Percentiles rank a stretch among this genome's conserved stretches.
phyloP scores from a whole-genome alignment of 805 yeast species.

The Candida wancherniae region DNA sequence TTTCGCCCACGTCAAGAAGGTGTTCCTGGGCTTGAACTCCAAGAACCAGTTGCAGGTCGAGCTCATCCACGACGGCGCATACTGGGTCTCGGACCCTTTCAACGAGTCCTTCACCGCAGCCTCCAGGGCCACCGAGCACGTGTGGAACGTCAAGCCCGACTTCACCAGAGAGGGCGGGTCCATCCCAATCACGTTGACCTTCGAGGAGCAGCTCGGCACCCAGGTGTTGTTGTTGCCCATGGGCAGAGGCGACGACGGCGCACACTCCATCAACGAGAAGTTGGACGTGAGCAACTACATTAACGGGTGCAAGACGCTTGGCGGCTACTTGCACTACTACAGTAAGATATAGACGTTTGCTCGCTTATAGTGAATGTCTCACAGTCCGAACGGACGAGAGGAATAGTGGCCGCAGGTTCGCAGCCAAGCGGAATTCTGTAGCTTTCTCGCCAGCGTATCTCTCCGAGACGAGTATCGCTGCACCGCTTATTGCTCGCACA shows the following conservation, averaged over 20 bases:
- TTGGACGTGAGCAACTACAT: constrained; percentile 83
- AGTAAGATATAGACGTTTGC: constrained; percentile 26
- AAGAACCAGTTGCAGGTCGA: constrained; percentile 71
- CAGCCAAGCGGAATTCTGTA: too few relatives aligned
- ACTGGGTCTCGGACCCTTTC: constrained; percentile 94
- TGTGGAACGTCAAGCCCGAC: constrained; percentile 94
- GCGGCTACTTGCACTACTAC: constrained; percentile 89
- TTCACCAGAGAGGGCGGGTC: constrained; percentile 99
- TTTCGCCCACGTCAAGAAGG: constrained; percentile 59
- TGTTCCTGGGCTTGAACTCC: constrained; percentile 64
- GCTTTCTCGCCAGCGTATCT: too few relatives aligned
- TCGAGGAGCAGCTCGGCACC: constrained; percentile 81
- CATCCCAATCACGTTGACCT: constrained; percentile 92
- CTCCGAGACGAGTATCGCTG: too few relatives aligned
- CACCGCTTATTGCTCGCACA: too few relatives aligned
- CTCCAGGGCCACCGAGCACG: constrained; percentile 85
- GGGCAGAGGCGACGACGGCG: constrained; percentile 99
- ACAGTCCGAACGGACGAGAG: too few relatives aligned
- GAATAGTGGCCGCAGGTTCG: too few relatives aligned
- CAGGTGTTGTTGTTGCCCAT: constrained; percentile 88
- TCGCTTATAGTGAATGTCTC: too few relatives aligned
- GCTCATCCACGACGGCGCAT: constrained; percentile 89
- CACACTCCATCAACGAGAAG: constrained; percentile 96
- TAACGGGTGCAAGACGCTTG: constrained; percentile 88
- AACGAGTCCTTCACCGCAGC: constrained; percentile 94